Conservation (phyloP, 139 green algal genomes). For the Coelastrella sp. region DNA sequence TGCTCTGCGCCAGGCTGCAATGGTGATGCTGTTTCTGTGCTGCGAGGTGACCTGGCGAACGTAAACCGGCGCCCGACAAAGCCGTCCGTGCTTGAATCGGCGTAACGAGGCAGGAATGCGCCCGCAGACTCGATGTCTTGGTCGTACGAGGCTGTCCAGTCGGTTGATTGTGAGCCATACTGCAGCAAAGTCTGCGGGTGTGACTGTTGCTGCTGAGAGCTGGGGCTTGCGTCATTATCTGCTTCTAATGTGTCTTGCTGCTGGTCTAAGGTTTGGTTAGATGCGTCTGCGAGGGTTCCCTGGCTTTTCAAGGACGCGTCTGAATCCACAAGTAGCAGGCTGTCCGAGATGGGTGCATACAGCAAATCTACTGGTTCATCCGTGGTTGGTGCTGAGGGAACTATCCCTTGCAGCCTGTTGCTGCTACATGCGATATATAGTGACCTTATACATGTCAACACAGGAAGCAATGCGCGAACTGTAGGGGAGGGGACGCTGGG, state of each 20-base stretch:
- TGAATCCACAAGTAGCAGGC: too few species aligned
- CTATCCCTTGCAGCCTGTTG: neutral
- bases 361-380: neutral
- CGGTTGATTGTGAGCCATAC: neutral
- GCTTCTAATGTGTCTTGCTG: neutral
- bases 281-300: too few species aligned
- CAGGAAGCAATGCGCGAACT: too few species aligned
- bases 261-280: too few species aligned
- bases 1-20: neutral
- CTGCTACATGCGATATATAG: neutral
- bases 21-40: too few species aligned
- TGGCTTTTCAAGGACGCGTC: too few species aligned
- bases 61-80: neutral
- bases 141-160: conserved; percentile 21
- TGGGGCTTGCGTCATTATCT: neutral
- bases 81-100: too few species aligned
- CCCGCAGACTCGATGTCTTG: neutral
- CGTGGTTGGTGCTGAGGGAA: neutral
- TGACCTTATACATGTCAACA: too few species aligned
- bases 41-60: neutral
- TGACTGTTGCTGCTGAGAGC: neutral
- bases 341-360: neutral
- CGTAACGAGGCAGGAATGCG: neutral
- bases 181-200: neutral
- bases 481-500: neutral